A percentile compares a stretch with the other conserved stretches of the same genome.
Evolutionary conservation across 1,284 basidiomycete species (phyloP).

Genomic region (Cutaneotrichosporon sp.): DNA sequence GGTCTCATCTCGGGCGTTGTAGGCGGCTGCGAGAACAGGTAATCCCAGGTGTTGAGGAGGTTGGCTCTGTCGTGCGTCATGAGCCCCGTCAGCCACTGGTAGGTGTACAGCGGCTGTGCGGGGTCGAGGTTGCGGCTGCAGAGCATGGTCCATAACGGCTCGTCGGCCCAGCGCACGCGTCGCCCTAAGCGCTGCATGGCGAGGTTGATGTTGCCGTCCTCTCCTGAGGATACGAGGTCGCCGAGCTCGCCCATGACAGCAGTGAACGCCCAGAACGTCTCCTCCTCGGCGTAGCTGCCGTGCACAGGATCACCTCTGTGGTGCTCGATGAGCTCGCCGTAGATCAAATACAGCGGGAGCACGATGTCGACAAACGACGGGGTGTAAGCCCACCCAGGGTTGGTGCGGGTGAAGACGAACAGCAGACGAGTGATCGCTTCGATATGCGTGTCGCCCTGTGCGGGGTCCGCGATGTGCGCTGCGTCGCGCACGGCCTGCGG

Average conservation of each 20-base stretch:
- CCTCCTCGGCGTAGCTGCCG: slow-evolving; percentile 40
- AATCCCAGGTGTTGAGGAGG: slow-evolving; percentile 47
- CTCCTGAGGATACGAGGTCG: slow-evolving; percentile 21
- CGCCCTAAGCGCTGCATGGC: slow-evolving; percentile 32
- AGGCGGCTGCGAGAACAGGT: slow-evolving; percentile 42
- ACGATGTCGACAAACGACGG: slow-evolving; percentile 48
- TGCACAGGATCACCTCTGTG: slow-evolving; percentile 5
- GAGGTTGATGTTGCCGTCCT: slow-evolving; percentile 12
- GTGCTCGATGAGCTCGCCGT: slow-evolving; percentile 23
- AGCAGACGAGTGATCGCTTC: slow-evolving; percentile 51
- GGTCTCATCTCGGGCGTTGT: slow-evolving; percentile 28
- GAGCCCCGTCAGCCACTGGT: slow-evolving; percentile 42
- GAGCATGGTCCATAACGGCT: slow-evolving; percentile 32
- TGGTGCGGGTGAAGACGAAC: slow-evolving; percentile 44
- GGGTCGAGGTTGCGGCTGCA: slow-evolving; percentile 41
- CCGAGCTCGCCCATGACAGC: slow-evolving; percentile 43
- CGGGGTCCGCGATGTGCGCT: slow-evolving; percentile 24
- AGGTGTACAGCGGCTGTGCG: slow-evolving; percentile 37
- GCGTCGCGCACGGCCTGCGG: slow-evolving; percentile 28
- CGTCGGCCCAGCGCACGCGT: slow-evolving; percentile 46
- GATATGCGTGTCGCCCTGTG: slow-evolving; percentile 41
- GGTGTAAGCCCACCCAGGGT: slow-evolving; percentile 46
- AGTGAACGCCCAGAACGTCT: slow-evolving; percentile 48
- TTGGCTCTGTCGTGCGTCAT: slow-evolving; percentile 35
- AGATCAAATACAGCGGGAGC: slow-evolving; percentile 50